phyloP scores from a whole-genome alignment of 2,329 filamentous ascomycete species.

The Fusarium haematococcum region DNA sequence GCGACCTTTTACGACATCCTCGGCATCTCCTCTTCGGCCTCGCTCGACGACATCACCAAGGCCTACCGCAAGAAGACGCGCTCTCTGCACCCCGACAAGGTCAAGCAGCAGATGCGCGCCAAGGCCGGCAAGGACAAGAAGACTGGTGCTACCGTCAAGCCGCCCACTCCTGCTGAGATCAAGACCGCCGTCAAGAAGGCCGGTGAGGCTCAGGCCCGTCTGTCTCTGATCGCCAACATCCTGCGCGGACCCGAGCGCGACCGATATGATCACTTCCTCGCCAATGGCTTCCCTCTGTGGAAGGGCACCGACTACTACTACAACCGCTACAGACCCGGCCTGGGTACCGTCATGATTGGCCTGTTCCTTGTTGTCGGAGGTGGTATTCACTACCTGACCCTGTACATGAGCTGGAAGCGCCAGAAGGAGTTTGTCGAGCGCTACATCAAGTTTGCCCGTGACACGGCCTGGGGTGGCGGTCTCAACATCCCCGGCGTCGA shows the following conservation, averaged over 20 bases:
- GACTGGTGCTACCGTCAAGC: slow-evolving; percentile 74
- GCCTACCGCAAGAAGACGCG: slow-evolving; percentile 91
- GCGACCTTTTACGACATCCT: slow-evolving; percentile 96
- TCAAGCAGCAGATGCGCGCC: slow-evolving; percentile 83
- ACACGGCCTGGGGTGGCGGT: slow-evolving; percentile 91
- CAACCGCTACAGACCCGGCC: slow-evolving; percentile 88
- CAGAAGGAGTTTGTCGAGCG: slow-evolving; percentile 91
- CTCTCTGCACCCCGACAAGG: slow-evolving; percentile 93
- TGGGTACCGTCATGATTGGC: slow-evolving; percentile 85
- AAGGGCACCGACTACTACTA: slow-evolving; percentile 99
- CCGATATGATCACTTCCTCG: slow-evolving; percentile 94
- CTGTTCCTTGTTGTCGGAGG: slow-evolving; percentile 87
- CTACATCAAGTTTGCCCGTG: slow-evolving; percentile 90
- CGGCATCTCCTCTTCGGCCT: slow-evolving; percentile 78
- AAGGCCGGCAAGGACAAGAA: slow-evolving; percentile 70
- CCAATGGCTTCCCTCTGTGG: slow-evolving; percentile 95
- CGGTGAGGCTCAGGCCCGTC: slow-evolving; percentile 82
- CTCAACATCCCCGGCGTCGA: slow-evolving; percentile 77
- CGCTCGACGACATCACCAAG: slow-evolving; percentile 90
- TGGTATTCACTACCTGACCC: slow-evolving; percentile 84
- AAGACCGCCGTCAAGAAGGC: slow-evolving; percentile 84
- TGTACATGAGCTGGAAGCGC: slow-evolving; percentile 89
- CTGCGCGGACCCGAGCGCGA: slow-evolving; percentile 83
- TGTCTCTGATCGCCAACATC: slow-evolving; percentile 87
- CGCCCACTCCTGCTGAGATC: slow-evolving; percentile 79